Evolutionary conservation across 257 asterid species (phyloP), one percentile per base, ranked within the genome.

Genomic region (Anisodus tanguticus): DNA sequence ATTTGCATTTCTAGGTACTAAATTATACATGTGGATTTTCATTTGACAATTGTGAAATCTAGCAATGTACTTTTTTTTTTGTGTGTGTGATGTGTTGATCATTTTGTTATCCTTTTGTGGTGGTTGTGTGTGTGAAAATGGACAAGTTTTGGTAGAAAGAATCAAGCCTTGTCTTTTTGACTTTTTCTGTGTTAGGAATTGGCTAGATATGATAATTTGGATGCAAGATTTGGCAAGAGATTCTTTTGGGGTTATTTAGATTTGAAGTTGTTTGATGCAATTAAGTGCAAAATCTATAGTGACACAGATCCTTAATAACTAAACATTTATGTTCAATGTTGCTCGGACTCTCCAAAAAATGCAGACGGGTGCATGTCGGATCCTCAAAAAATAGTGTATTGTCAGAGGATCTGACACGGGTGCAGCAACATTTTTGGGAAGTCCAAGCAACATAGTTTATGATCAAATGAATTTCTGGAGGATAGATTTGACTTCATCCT

Each of bases 201-300:
- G 57, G 17, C 37, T 41, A 71, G 37, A 71, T 43, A 5, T 71
- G 57, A n/a, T 71, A 9, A 45, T 43, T 43, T 45, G 58, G 79
- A 45, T 45, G 37, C 9, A 43, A 6, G 16, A 71, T 71, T 45
- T 71, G 37, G 37, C 79, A 43, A 43, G 79, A 71, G 57, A 71
- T 45, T 9, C 58, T n/a, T 71, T 71, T 71, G 79, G 79, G 79
- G 58, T 45, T 71, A 12, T 71, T 9, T 71, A 71, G 57, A 71
- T 43, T 17, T 41, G 2, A 17, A 69, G 54, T 69, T 69, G 78
- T 69, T 68, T 39, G 53, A 68, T 37, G 15, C 31, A 49, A 71
- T 43, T 9, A 71, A 19, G 39, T 69, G 78, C 78, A 69, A 39
- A 69, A 15, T 69, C 12, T 31, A 69, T 3, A 69, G 37, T 8